phyloP scores from a whole-genome alignment of 1,284 basidiomycete species.

The Paramarasmius palmivorus region DNA sequence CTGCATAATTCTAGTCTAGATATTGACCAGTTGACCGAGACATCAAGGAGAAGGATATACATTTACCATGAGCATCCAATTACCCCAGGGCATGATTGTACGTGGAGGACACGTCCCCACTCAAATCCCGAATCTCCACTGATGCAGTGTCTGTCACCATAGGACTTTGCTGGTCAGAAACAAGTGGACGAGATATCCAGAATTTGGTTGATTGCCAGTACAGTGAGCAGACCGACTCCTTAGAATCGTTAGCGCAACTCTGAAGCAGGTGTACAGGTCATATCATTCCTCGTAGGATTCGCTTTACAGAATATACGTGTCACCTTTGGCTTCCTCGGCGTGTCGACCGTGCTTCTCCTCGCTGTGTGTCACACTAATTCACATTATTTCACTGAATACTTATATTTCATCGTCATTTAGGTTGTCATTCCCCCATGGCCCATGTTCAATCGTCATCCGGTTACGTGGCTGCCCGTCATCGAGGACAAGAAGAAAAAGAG shows the following conservation, averaged over 20 bases:
- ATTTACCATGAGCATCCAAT: slow-evolving; percentile 8
- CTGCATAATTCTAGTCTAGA: too few species aligned
- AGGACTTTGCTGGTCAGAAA: slow-evolving; percentile 79
- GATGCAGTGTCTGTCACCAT: background rate
- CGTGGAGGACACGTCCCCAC: background rate
- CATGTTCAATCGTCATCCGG: slow-evolving; percentile 61
- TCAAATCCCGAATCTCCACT: background rate
- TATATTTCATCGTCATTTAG: slow-evolving; percentile 33
- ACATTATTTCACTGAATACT: background rate
- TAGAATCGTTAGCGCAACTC: background rate
- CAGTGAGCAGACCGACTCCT: slow-evolving; percentile 33
- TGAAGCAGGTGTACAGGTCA: slow-evolving; percentile 37
- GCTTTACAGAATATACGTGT: slow-evolving; percentile 57
- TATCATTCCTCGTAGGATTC: slow-evolving; percentile 66
- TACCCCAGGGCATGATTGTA: slow-evolving; percentile 17
- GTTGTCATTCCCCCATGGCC: slow-evolving; percentile 72
- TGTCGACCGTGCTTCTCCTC: slow-evolving; percentile 44
- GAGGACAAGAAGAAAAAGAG: slow-evolving; percentile 26
- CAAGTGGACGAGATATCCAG: slow-evolving; percentile 54
- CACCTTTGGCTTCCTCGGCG: slow-evolving; percentile 56
- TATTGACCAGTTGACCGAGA: background rate
- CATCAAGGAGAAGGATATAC: background rate
- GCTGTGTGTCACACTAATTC: slow-evolving; percentile 44
- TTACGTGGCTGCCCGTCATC: slow-evolving; percentile 57
- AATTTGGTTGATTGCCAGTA: slow-evolving; percentile 40